These are phyloP conservation scores for Polyporus tsugae DNA, from an alignment of 1,284 basidiomycete genomes.

Conservation along the genomic window DNA sequence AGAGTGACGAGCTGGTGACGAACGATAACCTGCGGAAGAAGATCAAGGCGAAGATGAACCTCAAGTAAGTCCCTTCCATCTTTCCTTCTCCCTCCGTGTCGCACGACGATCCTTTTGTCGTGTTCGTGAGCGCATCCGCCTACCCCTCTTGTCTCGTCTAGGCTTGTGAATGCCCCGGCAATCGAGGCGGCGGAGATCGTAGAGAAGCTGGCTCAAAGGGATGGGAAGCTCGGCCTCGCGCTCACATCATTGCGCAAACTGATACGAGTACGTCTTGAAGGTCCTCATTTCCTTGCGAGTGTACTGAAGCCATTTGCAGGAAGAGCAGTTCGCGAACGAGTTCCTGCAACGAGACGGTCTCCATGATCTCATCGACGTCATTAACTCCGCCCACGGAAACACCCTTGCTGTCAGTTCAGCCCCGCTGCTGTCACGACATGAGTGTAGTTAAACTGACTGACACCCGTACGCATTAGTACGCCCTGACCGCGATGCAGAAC, in stretches of 20 bases:
- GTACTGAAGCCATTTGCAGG: constrained; percentile 52
- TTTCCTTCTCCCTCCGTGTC: constrained; percentile 2
- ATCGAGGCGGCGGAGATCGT: constrained; percentile 86
- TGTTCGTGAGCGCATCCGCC: background rate
- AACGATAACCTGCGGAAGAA: constrained; percentile 87
- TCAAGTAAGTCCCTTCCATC: constrained; percentile 70
- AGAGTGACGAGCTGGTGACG: constrained; percentile 89
- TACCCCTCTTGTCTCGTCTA: constrained; percentile 40
- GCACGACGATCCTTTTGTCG: background rate
- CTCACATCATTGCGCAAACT: constrained; percentile 87
- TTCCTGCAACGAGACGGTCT: constrained; percentile 86
- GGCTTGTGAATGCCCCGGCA: constrained; percentile 82
- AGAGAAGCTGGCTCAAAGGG: constrained; percentile 71
- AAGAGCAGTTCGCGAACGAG: constrained; percentile 88
- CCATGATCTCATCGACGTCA: constrained; percentile 76
- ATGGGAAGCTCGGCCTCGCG: constrained; percentile 74
- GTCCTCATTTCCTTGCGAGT: background rate
- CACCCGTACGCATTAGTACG: constrained; percentile 62
- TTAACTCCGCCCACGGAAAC: constrained; percentile 80
- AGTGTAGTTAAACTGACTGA: background rate
- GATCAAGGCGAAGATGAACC: constrained; percentile 79
- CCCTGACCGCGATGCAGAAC: constrained; percentile 86
- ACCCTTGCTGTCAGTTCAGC: constrained; percentile 75
- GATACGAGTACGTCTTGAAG: constrained; percentile 62
- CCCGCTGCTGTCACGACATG: background rate